Base-by-base conservation (phyloP, 768 basidiomycete species). In the Crassisporium funariophilum region DNA sequence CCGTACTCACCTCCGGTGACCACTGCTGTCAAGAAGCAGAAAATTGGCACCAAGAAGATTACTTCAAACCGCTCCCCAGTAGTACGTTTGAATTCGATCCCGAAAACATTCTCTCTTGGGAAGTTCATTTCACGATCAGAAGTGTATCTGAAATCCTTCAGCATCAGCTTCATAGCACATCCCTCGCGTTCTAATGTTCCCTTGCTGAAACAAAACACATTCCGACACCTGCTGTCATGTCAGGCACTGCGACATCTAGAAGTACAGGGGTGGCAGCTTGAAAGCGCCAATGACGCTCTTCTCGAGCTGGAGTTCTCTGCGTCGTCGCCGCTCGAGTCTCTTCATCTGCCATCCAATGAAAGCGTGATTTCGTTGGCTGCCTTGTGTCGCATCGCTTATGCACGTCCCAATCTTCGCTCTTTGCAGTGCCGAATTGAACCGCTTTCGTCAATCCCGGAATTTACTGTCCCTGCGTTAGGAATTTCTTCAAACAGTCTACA, bases 301-400 rank as follows among this genome's bases (percentile, higher is more conserved):
- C 21, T 16, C 17, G 23, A 27, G 6, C 20, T 33, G 6, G 8
- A 8, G 17, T 15, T 15, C 29, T 15, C 37, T 7, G 16, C n/a
- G 2, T 2, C 15, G 12, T 48, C 33, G 9, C 50, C 39, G 33
- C 31, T 54, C 12, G 34, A 50, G 34, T 20, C 9, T 15, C 46
- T 54, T 17, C 44, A 27, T 15, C 31, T 54, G n/a, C 53, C 53
- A 6, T 12, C 44, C 12, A 33, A 25, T 9, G 36, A 36, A 4
- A 3, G 19, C 4, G 34, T 10, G 5, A 36, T 54, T 31, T 21
- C 44, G 2, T 31, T 44, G 1, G 4, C 27, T 19, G n/a, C 10
- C 4, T 35, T 54, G 4, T 19, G 49, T 15, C 2, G 12, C 27
- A 44, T 54, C 23, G 53, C 53, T 4, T 7, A 35, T 15, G n/a